These are phyloP conservation scores for Lipomyces anomalus DNA, from an alignment of 805 yeast genomes.

Conservation along the genomic window DNA sequence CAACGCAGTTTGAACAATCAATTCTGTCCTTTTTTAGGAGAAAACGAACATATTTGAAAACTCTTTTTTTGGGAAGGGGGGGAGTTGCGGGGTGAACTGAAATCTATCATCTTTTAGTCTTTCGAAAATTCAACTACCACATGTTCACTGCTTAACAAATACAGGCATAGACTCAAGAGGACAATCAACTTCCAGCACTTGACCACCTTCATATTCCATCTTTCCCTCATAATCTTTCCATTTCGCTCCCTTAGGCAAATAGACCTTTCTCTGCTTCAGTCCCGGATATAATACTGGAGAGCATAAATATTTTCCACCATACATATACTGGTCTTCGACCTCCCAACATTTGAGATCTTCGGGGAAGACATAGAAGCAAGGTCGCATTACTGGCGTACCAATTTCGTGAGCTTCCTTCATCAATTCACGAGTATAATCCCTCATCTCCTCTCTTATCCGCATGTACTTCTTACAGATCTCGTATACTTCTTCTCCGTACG, in stretches of 20 bases:
- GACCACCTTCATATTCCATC: conserved; percentile 13
- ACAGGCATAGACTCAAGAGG: conserved; percentile 20
- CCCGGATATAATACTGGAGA: conserved; percentile 22
- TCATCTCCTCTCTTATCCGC: conserved; percentile 13
- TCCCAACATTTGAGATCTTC: conserved; percentile 16
- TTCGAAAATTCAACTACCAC: too few relatives aligned
- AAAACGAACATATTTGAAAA: too few relatives aligned
- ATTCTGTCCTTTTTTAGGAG: too few relatives aligned
- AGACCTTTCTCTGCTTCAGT: too few relatives aligned
- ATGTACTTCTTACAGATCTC: conserved; percentile 21
- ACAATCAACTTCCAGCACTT: conserved; percentile 6
- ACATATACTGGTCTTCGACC: conserved; percentile 20
- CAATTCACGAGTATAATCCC: conserved; percentile 23
- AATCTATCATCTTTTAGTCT: too few relatives aligned
- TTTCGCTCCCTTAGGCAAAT: conserved; percentile 14
- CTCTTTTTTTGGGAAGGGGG: too few relatives aligned
- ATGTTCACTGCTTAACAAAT: conserved; percentile 11
- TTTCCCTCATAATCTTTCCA: conserved; percentile 18
- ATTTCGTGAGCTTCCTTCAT: too few relatives aligned
- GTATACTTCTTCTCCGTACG: conserved; percentile 21
- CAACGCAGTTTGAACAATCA: too few relatives aligned
- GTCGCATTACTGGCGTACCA: conserved; percentile 21
- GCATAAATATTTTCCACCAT: conserved; percentile 18
- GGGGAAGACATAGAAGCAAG: conserved; percentile 22
- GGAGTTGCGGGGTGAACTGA: too few relatives aligned